Evolutionary conservation across 2,329 filamentous ascomycete genomes (phyloP), one percentile per base, ranked within the genome.

Genomic region (Beauveria brongniartii): DNA sequence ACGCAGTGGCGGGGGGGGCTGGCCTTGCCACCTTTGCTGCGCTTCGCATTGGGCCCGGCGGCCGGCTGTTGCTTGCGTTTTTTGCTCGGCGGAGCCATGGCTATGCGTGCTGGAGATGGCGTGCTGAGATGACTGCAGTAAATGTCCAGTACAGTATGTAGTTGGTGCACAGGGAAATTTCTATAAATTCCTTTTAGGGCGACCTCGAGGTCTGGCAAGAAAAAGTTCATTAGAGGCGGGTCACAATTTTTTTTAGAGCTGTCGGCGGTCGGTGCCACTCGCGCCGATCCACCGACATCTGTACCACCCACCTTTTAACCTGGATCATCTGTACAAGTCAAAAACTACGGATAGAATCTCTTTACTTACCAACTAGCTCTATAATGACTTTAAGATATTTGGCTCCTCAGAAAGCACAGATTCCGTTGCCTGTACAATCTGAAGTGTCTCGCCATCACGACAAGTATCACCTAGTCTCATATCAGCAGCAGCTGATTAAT

Each of bases 41-140:
- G 73, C 66, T 76, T 76, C 60, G 72, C 62, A 55, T 68, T 66
- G n/a, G 73, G 68, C n/a, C 65, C 70, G 58, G 67, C 63, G 47
- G 69, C 57, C 20, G 68, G 59, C 20, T 70, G 69, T 65, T 73
- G 72, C 72, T 76, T 76, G 65, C 74, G 74, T 69, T 76, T 76
- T 62, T 72, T 74, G 34, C 68, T 67, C 28, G 67, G 68, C 6
- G 69, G 67, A 1, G 64, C 68, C 74, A 76, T 76, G 61, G 65
- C 61, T 22, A 5, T 8, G n/a, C 3, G 5, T 8, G 41, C 41
- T 28, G 20, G 6, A 10, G 22, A 8, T 30, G 1, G 12, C 22
- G n/a, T 16, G 6, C 43, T 12, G 12, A n/a, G 8, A 20, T 20
- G 18, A 16, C 16, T 40, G 20, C 7, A n/a, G 18, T 20, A 8